phyloP scores from a whole-genome alignment of 129 eudicot genomes.

The Flaveria robusta region DNA sequence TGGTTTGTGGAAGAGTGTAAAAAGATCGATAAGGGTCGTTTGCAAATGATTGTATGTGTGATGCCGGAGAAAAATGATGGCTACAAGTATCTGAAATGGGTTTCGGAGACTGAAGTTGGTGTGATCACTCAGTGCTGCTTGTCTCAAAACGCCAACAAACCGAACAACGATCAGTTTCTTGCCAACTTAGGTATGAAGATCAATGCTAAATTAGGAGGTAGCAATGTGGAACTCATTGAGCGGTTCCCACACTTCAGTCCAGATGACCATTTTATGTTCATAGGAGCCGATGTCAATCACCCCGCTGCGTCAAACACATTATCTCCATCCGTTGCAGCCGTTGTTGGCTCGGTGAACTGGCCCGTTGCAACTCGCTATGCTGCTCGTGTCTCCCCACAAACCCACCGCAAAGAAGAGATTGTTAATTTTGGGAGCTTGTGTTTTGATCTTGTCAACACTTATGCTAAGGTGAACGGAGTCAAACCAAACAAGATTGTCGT shows the following conservation, averaged over 20 bases:
- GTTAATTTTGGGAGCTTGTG: constrained; percentile 60
- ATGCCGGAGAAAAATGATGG: constrained; percentile 69
- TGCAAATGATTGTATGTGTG: constrained; percentile 51
- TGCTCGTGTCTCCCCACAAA: constrained; percentile 61
- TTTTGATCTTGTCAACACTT: constrained; percentile 51
- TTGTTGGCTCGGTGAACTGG: constrained; percentile 63
- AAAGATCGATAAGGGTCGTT: background rate
- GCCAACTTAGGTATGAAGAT: constrained; percentile 68
- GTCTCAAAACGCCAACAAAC: constrained; percentile 42
- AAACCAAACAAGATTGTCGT: constrained; percentile 61
- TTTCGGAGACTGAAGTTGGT: constrained; percentile 60
- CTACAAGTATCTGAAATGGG: constrained; percentile 57
- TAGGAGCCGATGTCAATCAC: constrained; percentile 84
- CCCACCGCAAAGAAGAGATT: constrained; percentile 58
- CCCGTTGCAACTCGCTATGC: constrained; percentile 50
- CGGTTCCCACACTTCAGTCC: constrained; percentile 40
- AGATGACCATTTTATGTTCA: constrained; percentile 55
- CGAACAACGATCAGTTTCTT: constrained; percentile 44
- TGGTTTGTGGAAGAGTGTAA: constrained; percentile 23
- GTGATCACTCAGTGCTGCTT: constrained; percentile 69
- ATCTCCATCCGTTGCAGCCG: constrained; percentile 72
- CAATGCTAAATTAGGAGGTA: constrained; percentile 75
- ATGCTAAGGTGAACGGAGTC: constrained; percentile 39
- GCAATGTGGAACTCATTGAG: constrained; percentile 51
- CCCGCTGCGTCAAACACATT: constrained; percentile 42